Percentiles rank a stretch among this genome's conserved stretches.
These are phyloP conservation scores for Avena atlantica DNA, from an alignment of 176 grass and related monocot species.

Conservation along the genomic window DNA sequence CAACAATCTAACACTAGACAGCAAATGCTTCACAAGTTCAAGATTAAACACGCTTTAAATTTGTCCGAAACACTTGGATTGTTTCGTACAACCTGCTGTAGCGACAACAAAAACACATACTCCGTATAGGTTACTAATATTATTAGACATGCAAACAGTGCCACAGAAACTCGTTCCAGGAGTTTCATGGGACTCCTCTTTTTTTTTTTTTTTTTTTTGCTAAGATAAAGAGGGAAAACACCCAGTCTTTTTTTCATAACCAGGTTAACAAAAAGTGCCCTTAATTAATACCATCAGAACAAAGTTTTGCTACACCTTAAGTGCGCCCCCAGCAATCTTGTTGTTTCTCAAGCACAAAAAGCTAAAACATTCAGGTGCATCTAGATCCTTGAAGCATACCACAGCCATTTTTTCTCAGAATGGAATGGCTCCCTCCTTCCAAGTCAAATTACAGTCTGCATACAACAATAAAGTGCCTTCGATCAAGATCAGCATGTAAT, in stretches of 20 bases:
- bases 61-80: neutral
- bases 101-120: neutral
- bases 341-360: neutral
- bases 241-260: neutral
- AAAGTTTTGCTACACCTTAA: no score
- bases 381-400: neutral
- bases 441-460: neutral
- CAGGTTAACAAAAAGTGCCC: neutral
- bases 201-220: neutral
- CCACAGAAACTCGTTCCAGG: neutral
- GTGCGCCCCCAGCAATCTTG: no score
- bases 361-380: neutral
- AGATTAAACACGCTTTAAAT: neutral
- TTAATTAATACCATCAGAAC: neutral
- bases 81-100: neutral
- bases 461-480: neutral
- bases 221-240: neutral
- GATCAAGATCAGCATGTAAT: neutral
- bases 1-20: no score
- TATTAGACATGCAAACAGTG: neutral
- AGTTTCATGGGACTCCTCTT: neutral
- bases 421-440: neutral
- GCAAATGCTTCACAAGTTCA: neutral
- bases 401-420: neutral
- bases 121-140: no score